Base-by-base conservation (phyloP, 2,329 filamentous ascomycete genomes). In the Tolypocladium endophyticum region DNA sequence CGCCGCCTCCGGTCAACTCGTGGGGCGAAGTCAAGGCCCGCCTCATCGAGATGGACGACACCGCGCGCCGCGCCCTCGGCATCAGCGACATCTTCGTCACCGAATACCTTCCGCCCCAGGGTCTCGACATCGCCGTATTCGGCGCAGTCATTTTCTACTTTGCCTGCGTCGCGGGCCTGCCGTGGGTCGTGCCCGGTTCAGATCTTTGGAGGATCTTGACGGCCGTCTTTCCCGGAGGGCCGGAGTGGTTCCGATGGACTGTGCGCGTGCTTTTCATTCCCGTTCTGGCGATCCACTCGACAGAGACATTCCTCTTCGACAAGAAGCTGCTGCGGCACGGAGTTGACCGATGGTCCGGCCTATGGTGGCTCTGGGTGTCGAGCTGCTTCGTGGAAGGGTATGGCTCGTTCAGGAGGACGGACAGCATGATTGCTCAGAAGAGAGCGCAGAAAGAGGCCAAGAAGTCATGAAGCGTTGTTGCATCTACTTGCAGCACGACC, bases 1-100 rank as follows among this genome's bases (percentile, higher is more conserved):
- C 80, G 1, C 92, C 92, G 12, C 84, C 90, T 12, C 84, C 89
- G 0, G 81, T 97, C 76, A 73, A 74, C n/a, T 79, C 80, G 41
- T 86, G 86, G 72, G 73, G 77, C 41, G 89, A 96, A 61, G 81
- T 86, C 12, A 85, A 90, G 58, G 77, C 81, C 55, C 83, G 89
- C 57, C 77, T 93, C 47, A 85, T 95, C 56, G 84, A 86, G 57
- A 89, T 97, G 85, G 71, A 82, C 73, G 64, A 84, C 76, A 69
- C 71, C 69, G 69, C 82, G 65, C 80, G 88, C 39, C 66, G 75
- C 38, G 80, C 74, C 1, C 82, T 96, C 16, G 85, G 82, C 20
- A 78, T 88, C 58, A 66, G 81, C 77, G 66, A 77, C 67, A 67
- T 79, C 43, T 69, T 68, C 59, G 68, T 83, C 62, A 70, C 68